phyloP scores from a whole-genome alignment of 352 stramenopile species.

The Labyrinthula sp. region DNA sequence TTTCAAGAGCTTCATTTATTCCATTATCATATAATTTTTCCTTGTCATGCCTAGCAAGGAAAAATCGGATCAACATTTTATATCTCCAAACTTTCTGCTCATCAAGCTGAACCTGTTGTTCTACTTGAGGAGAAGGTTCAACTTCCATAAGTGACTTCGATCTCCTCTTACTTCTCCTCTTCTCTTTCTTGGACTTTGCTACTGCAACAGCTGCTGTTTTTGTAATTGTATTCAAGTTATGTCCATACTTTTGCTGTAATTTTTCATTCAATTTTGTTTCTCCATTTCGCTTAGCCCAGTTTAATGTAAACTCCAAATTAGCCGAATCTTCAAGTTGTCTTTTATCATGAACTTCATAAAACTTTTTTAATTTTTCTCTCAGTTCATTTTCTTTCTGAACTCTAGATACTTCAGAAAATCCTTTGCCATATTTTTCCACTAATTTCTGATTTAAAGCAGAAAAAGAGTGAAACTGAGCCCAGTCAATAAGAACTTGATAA shows the following conservation, averaged over 20 bases:
- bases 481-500: conserved; percentile 11
- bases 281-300: conserved; percentile 18
- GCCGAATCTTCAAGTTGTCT: conserved; percentile 18
- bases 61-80: conserved; percentile 23
- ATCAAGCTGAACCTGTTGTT: conserved; percentile 11
- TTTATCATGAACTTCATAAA: conserved; percentile 13
- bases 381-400: conserved; percentile 17
- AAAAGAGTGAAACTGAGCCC: conserved; percentile 23
- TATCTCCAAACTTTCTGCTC: conserved; percentile 10
- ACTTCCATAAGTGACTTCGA: background rate
- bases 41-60: conserved; percentile 25
- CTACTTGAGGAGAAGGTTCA: conserved; percentile 6
- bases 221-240: conserved; percentile 26
- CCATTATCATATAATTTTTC: conserved; percentile 20
- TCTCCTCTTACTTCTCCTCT: background rate
- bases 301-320: conserved; percentile 23
- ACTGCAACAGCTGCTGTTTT: background rate
- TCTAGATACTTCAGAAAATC: conserved; percentile 6
- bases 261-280: conserved; percentile 9
- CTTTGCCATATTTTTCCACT: conserved; percentile 20
- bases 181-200: background rate
- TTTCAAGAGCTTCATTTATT: conserved; percentile 14
- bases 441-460: conserved; percentile 23
- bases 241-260: conserved; percentile 23
- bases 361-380: conserved; percentile 11